Conservation (phyloP, 495 filamentous ascomycete species). For the Cladorrhinum samala region DNA sequence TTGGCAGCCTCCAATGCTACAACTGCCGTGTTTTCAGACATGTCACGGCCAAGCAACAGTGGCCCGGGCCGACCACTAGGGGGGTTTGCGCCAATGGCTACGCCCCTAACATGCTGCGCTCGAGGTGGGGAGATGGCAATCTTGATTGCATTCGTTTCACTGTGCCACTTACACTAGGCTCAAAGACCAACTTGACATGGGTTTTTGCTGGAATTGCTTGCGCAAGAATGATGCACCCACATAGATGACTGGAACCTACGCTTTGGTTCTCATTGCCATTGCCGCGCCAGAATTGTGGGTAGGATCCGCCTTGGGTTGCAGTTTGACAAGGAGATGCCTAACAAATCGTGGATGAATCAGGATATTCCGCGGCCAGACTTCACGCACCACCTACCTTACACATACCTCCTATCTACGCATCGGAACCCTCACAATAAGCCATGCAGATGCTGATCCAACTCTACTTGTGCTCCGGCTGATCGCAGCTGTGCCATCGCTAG, state of each 20-base stretch:
- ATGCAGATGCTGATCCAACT: neutral
- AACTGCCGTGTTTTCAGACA: neutral
- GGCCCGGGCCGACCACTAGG: neutral
- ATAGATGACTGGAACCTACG: no score
- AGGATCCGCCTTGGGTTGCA: neutral
- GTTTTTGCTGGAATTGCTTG: no score
- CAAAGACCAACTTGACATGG: no score
- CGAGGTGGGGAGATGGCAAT: no score
- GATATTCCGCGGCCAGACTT: neutral
- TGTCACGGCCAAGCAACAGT: neutral
- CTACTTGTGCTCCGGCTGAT: neutral
- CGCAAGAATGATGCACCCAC: no score
- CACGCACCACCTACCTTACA: no score
- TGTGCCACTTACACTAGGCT: no score
- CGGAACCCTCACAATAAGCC: neutral
- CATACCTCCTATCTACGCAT: no score
- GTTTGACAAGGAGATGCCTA: neutral
- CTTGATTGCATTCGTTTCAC: no score
- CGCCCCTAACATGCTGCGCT: no score
- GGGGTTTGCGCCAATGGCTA: neutral
- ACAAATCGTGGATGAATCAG: neutral
- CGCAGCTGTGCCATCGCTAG: neutral
- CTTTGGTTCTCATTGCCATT: no score
- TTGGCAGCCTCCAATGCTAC: neutral
- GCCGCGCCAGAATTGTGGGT: neutral